These are phyloP conservation scores for Datura wrightii DNA, from an alignment of 257 asterid species.

Conservation along the genomic window DNA sequence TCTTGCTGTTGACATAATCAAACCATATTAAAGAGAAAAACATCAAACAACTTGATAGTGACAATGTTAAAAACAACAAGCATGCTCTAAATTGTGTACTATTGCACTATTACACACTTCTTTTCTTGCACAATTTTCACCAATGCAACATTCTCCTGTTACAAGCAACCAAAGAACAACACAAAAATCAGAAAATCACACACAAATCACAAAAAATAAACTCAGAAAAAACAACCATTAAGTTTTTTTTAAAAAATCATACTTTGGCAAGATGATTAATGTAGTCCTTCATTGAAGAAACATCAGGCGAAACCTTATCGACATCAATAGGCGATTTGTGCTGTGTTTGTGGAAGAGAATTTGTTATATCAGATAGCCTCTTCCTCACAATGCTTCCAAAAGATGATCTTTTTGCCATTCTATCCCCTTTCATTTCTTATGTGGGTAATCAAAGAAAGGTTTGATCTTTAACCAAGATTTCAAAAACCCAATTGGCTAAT, in stretches of 20 bases:
- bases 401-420: conserved; percentile 73
- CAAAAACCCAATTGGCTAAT: not conserved
- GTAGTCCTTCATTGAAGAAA: conserved; percentile 50
- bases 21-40: conserved; percentile 2
- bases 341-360: conserved; percentile 70
- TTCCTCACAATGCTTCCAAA: conserved; percentile 70
- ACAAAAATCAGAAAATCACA: not conserved
- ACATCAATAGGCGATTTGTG: conserved; percentile 55
- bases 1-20: conserved; percentile 58
- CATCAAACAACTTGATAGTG: not conserved
- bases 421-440: conserved; percentile 63
- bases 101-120: conserved; percentile 46
- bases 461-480: not conserved
- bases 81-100: not conserved
- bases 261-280: conserved; percentile 73
- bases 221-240: not conserved
- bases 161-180: conserved; percentile 32
- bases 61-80: not conserved
- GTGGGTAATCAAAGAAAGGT: not conserved
- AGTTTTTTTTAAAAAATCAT: not conserved
- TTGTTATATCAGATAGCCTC: conserved; percentile 81
- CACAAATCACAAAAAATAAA: not conserved
- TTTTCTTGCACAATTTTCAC: conserved; percentile 77
- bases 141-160: conserved; percentile 82
- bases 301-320: conserved; percentile 45